Evolutionary conservation across 2,329 filamentous ascomycete species (phyloP), one percentile per base, ranked within the genome.

Genomic region (Knufia petricola): DNA sequence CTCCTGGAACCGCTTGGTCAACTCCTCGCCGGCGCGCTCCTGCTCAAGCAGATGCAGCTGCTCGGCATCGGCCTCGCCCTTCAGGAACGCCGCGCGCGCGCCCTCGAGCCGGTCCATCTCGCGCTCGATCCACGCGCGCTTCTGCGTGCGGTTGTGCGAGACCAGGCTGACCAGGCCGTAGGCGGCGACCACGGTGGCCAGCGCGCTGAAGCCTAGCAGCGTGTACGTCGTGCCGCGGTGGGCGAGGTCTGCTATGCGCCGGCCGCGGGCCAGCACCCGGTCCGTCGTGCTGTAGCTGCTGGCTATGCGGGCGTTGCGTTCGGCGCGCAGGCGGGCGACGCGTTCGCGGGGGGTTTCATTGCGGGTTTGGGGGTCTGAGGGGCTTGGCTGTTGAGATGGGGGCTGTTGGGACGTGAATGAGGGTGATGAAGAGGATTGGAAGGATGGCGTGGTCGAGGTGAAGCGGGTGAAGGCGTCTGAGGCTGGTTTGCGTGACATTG

Each of bases 281-380:
- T 84, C 80, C 59, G 76, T 71, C 34, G 66, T 66, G 19, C 72
- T 75, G 44, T 76, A 79, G 40, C 74, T 70, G 59, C 76, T 72
- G 38, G 79, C 76, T 57, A 75, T 72, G 64, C 78, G 77, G 39
- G 81, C 79, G n/a, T 79, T 79, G 50, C 79, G 72, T 52, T 82
- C 80, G 39, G 80, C 79, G 47, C 83, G 74, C 59, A 87, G 68
- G 52, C 83, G 74, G 55, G 78, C 75, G 30, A 87, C 82, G 58
- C 81, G 79, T 67, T 86, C 77, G 63, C 80, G 78, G 43, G 83
- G 77, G 1, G 81, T 83, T 67, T 87, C 82, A 53, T 60, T 58
- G 45, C 48, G 37, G 42, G 32, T 44, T 24, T 47, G n/a, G 12
- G 19, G 17, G 32, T 15, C 41, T 46, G 46, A 52, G 48, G 15